Conservation (phyloP, 2,329 filamentous ascomycete species). For the Scedosporium dehoogii region DNA sequence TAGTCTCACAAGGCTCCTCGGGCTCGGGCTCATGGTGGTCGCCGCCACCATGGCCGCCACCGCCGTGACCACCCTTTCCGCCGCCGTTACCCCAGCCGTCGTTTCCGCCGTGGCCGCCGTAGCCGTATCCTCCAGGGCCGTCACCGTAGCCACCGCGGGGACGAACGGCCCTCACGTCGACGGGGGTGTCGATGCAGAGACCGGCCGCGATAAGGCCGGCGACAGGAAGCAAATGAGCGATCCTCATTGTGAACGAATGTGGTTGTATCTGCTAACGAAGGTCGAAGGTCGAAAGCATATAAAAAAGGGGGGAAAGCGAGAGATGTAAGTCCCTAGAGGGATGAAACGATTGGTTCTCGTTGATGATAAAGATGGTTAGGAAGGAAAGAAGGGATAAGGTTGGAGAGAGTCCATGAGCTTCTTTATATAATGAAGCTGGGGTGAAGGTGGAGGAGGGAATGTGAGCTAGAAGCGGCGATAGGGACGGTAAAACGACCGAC, state of each 20-base stretch:
- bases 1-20: not conserved
- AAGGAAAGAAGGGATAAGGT: not conserved
- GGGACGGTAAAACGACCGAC: not conserved
- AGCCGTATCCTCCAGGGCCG: not conserved
- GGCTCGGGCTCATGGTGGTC: not conserved
- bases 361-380: not conserved
- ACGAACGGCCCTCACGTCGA: slow-evolving; percentile 9
- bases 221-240: slow-evolving; percentile 21
- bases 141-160: not conserved
- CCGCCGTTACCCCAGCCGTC: not conserved
- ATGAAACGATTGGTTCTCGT: not conserved
- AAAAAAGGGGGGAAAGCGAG: not conserved
- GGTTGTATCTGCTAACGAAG: not conserved
- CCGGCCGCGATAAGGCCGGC: slow-evolving; percentile 21
- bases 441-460: not conserved
- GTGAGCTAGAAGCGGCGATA: not conserved
- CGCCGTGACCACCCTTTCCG: not conserved
- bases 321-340: not conserved
- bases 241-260: slow-evolving; percentile 20
- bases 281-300: not conserved
- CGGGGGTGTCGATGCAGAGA: slow-evolving; percentile 15
- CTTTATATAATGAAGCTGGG: slow-evolving; percentile 2
- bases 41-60: not conserved
- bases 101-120: not conserved
- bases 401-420: not conserved